Evolutionary conservation across 345 rosid genomes (phyloP).

Genomic region (Lenwebbia sp.): DNA sequence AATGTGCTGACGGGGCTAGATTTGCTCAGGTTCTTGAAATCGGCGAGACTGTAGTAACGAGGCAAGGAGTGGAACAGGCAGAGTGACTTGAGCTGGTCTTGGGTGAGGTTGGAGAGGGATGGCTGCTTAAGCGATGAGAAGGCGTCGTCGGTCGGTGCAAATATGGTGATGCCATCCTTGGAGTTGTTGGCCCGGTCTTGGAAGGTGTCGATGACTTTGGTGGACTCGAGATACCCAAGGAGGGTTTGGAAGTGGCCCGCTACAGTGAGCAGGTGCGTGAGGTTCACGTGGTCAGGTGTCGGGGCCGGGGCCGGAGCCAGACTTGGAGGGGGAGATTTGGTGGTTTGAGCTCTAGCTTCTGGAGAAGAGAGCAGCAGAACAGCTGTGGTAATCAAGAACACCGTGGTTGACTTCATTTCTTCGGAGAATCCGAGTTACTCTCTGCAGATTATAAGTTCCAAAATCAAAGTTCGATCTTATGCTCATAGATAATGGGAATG

Average conservation of each 20-base stretch:
- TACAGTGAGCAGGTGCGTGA: conserved; percentile 60
- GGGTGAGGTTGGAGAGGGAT: conserved; percentile 57
- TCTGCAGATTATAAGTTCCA: background rate
- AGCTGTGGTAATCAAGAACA: conserved; percentile 11
- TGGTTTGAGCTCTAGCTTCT: conserved; percentile 33
- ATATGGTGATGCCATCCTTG: conserved; percentile 72
- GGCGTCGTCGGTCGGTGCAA: conserved; percentile 69
- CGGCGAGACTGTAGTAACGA: conserved; percentile 54
- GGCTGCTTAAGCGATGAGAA: conserved; percentile 59
- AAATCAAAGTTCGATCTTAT: background rate
- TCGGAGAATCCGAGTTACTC: background rate
- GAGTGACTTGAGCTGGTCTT: conserved; percentile 63
- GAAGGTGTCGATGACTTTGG: conserved; percentile 75
- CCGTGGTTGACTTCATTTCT: conserved; percentile 28
- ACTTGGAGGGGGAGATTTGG: conserved; percentile 33
- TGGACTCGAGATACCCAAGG: conserved; percentile 53
- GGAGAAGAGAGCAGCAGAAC: conserved; percentile 24
- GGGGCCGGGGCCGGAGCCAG: conserved; percentile 89
- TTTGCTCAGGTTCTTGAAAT: conserved; percentile 77
- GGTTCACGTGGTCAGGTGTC: conserved; percentile 50
- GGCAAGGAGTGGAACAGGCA: conserved; percentile 81
- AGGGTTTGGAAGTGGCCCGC: conserved; percentile 82
- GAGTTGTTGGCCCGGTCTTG: conserved; percentile 91
- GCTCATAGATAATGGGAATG: background rate
- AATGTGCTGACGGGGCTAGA: conserved; percentile 46